Evolutionary conservation across 1,139 yeast genomes (phyloP), one percentile per base, ranked within the genome.

Genomic region (Taphrina pruni): DNA sequence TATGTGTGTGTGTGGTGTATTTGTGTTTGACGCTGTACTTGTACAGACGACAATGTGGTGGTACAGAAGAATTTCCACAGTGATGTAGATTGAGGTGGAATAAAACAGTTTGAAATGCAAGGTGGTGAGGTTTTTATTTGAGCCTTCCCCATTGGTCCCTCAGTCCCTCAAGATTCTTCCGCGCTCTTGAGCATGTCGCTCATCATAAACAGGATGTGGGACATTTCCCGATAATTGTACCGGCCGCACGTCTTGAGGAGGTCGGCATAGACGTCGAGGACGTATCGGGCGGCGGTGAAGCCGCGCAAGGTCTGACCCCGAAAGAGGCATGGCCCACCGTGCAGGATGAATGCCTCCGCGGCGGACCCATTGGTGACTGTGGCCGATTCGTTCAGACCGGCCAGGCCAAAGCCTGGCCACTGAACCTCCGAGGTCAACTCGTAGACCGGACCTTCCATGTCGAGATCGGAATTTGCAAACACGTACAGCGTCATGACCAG

Each of bases 401-500:
- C 67, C 14, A 57, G 38, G 9, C 67, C 67, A 36, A 64, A 54
- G 9, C 56, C 67, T 17, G 20, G 45, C 67, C 67, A 64, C 20
- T 54, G 60, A 9, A 64, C 46, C 21, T 32, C 46, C 35, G 52
- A 17, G 32, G 67, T 64, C 48, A 64, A 38, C 21, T 64, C 67
- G 35, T 43, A 64, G 8, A 51, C 52, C 9, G 32, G 20, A 12
- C 43, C 54, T 6, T 36, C 46, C 32, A 38, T 17, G 20, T 39
- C 41, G n/a, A 35, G 32, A 8, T 17, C 35, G 5, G 60, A 36
- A 12, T 45, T n/a, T 12, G 67, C 67, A 55, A 64, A 55, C 26
- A 64, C 67, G 26, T 55, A 64, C 43, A 64, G 26, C n/a, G 61
- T 64, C 55, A 64, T 64, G 56, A 64, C 61, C 39, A 64, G 67